Evolutionary conservation across 2,329 filamentous ascomycete genomes (phyloP).

Genomic region (Sporothrix euskadiensis): DNA sequence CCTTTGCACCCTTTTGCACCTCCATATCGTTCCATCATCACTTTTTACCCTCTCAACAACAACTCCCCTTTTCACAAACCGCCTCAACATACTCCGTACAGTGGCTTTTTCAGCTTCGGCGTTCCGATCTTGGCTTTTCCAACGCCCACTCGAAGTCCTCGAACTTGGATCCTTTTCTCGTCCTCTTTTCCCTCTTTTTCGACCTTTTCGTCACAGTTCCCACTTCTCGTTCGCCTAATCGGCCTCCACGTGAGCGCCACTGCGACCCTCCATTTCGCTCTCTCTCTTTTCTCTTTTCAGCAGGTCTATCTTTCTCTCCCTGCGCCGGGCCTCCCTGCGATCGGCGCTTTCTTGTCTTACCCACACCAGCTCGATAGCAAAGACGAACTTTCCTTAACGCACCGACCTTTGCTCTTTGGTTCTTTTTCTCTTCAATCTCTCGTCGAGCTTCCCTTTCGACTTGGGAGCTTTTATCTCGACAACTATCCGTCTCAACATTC

Average conservation of each 20-base stretch:
- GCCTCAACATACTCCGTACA: background rate
- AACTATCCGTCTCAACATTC: background rate
- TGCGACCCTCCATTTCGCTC: conserved; percentile 11
- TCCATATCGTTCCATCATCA: background rate
- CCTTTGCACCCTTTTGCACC: background rate
- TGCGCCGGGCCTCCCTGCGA: conserved; percentile 3
- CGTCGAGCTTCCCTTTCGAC: background rate
- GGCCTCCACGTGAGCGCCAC: conserved; percentile 23
- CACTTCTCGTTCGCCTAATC: conserved; percentile 19
- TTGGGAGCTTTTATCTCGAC: background rate
- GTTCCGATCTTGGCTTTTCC: conserved; percentile 3
- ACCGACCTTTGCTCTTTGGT: background rate
- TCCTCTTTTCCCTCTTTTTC: background rate
- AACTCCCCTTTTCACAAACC: background rate
- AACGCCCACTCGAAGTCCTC: background rate
- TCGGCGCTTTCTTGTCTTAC: conserved; percentile 20
- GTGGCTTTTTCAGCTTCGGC: conserved; percentile 20
- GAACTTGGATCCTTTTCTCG: background rate
- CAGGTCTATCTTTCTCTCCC: background rate
- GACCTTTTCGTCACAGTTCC: background rate
- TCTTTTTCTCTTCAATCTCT: background rate
- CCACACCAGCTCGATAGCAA: conserved; percentile 14
- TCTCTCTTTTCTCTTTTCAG: background rate
- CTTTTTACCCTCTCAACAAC: background rate
- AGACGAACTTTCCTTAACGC: conserved; percentile 6